Evolutionary conservation across 2,329 filamentous ascomycete genomes (phyloP), one percentile per base, ranked within the genome.

Genomic region (Cryphonectria japonica): DNA sequence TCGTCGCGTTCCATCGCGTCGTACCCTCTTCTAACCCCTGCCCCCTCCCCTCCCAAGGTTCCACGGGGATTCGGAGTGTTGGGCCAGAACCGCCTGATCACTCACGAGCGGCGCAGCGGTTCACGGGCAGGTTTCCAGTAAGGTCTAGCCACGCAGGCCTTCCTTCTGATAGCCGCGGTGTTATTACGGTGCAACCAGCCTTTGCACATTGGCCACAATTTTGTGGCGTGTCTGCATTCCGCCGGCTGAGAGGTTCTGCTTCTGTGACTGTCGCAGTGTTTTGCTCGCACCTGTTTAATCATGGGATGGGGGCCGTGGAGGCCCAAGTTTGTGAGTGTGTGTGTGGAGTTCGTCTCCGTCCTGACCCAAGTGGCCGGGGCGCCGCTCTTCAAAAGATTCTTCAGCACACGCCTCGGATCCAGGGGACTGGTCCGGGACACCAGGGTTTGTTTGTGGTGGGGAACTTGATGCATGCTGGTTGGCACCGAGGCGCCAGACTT

Each of bases 331-430:
- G 37, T 39, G 37, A 9, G 37, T 11, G 37, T 39, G 37, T 39
- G 19, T 52, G 46, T 52, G 46, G 52, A 22, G 39, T n/a, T 32
- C 19, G 11, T 16, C 50, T 32, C 50, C 50, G 29, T 29, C 22
- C 59, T n/a, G 65, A 32, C 65, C 65, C 52, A 67, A 46, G 65
- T 32, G 52, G n/a, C 41, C n/a, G 65, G 43, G 43, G 52, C 43
- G 37, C 52, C 52, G 37, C 46, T 39, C 3, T 50, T 34, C 64
- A 66, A 66, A 66, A 66, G 52, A 54, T 67, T 67, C 66, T 60
- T 60, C 54, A 60, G 22, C 66, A 60, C 57, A 22, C 59, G 34
- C 16, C 57, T 67, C 34, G 37, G 66, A 54, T 11, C n/a, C 66
- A 54, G 54, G 60, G 50, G 54, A 22, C 66, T 22, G n/a, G 16